Conservation (phyloP, 106 monocot species). For the Allium sativum region DNA sequence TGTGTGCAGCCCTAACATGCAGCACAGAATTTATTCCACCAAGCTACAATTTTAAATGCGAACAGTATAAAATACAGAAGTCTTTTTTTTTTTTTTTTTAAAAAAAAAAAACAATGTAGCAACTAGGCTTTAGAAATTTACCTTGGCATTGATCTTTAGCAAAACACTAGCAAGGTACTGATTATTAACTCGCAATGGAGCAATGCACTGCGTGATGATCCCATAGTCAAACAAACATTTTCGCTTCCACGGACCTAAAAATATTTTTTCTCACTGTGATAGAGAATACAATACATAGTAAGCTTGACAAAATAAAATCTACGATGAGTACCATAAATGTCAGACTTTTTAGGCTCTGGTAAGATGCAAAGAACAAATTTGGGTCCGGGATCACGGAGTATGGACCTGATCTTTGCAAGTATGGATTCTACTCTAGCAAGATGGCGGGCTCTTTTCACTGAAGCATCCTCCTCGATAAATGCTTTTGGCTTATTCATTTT, state of each 20-base stretch:
- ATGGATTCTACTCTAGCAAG: conserved; percentile 61
- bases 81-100: too few relatives aligned
- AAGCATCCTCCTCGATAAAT: conserved; percentile 54
- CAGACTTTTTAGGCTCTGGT: conserved; percentile 73
- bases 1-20: too few relatives aligned
- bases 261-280: not conserved
- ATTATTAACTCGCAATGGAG: conserved; percentile 64
- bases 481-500: conserved; percentile 50
- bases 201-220: conserved; percentile 80
- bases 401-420: conserved; percentile 44
- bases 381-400: conserved; percentile 56
- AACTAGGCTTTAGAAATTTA: not conserved
- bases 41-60: conserved; percentile 26
- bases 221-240: conserved; percentile 80
- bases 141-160: conserved; percentile 93
- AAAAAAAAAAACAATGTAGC: not conserved
- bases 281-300: not conserved
- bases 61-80: not conserved
- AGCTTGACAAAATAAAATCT: not conserved
- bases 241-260: conserved; percentile 83
- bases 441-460: conserved; percentile 35
- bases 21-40: conserved; percentile 81
- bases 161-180: conserved; percentile 79
- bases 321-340: conserved; percentile 60
- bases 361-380: conserved; percentile 74